Percentiles rank a stretch among this genome's conserved stretches.
phyloP scores from a whole-genome alignment of 306 rosid genomes.

The Nissolia schottii region DNA sequence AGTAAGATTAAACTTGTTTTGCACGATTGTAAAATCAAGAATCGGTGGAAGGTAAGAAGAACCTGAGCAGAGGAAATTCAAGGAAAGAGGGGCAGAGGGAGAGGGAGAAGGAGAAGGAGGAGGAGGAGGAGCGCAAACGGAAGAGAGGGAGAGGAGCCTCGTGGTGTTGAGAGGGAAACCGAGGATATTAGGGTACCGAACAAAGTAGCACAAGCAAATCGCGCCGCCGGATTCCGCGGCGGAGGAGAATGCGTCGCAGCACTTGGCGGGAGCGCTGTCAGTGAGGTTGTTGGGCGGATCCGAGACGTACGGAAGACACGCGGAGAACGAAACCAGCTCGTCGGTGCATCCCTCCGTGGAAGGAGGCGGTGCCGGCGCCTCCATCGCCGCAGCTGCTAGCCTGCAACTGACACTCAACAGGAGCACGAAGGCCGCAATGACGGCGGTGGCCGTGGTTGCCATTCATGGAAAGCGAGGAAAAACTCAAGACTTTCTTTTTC shows the following conservation, averaged over 20 bases:
- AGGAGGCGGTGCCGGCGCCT: background rate
- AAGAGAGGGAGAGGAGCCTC: constrained; percentile 55
- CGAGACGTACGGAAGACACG: constrained; percentile 58
- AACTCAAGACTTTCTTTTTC: background rate
- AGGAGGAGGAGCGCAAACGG: constrained; percentile 26
- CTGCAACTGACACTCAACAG: background rate
- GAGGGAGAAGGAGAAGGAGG: constrained; percentile 36
- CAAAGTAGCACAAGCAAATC: constrained; percentile 58
- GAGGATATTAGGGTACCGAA: constrained; percentile 45
- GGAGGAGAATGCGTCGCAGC: constrained; percentile 50
- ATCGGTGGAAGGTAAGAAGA: background rate
- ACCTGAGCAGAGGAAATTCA: constrained; percentile 55
- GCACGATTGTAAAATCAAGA: background rate
- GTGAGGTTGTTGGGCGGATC: constrained; percentile 66
- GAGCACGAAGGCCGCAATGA: constrained; percentile 3
- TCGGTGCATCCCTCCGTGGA: constrained; percentile 28
- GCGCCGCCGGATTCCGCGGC: background rate
- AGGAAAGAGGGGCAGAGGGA: constrained; percentile 6
- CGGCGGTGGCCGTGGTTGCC: background rate
- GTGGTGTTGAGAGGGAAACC: constrained; percentile 63
- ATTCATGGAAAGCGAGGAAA: background rate
- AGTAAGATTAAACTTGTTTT: background rate
- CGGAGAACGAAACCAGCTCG: constrained; percentile 50
- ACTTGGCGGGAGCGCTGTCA: constrained; percentile 33
- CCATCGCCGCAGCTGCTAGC: background rate